Conservation (phyloP, 305 asterid genomes). For the Plantago coronopus region DNA sequence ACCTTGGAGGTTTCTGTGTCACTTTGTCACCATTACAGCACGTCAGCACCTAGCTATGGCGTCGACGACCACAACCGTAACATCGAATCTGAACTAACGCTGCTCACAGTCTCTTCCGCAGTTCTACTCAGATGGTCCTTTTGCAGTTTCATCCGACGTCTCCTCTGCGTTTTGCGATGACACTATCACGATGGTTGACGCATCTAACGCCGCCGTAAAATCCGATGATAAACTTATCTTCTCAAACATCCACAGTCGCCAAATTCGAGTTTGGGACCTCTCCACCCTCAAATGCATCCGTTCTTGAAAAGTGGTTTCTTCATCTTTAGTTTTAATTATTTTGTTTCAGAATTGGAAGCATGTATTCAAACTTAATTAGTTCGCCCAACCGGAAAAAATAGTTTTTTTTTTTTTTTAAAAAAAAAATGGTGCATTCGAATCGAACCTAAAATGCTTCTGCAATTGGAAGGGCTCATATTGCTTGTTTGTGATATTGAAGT, state of each 20-base stretch:
- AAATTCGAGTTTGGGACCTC: constrained; percentile 91
- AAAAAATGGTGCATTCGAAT: no score
- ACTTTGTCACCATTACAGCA: constrained; percentile 4
- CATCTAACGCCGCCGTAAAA: constrained; percentile 66
- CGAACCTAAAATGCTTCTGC: no score
- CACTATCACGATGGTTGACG: constrained; percentile 60
- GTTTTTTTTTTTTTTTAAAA: no score
- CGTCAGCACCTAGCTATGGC: constrained; percentile 28
- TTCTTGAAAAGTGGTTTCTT: constrained; percentile 77
- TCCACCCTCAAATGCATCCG: constrained; percentile 73
- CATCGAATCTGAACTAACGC: constrained; percentile 69
- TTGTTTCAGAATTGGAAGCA: not conserved
- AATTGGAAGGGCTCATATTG: not conserved
- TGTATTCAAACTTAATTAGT: no score
- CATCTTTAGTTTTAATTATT: not conserved
- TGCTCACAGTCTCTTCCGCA: constrained; percentile 69
- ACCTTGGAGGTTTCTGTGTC: constrained; percentile 30
- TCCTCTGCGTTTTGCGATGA: constrained; percentile 85
- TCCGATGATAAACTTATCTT: constrained; percentile 62
- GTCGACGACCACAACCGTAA: constrained; percentile 26
- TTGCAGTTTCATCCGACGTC: constrained; percentile 71
- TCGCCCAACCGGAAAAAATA: no score
- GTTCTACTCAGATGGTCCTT: constrained; percentile 89
- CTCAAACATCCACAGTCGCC: constrained; percentile 85
- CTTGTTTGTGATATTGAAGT: not conserved